phyloP scores from a whole-genome alignment of 345 rosid genomes.

The Salix exigua region DNA sequence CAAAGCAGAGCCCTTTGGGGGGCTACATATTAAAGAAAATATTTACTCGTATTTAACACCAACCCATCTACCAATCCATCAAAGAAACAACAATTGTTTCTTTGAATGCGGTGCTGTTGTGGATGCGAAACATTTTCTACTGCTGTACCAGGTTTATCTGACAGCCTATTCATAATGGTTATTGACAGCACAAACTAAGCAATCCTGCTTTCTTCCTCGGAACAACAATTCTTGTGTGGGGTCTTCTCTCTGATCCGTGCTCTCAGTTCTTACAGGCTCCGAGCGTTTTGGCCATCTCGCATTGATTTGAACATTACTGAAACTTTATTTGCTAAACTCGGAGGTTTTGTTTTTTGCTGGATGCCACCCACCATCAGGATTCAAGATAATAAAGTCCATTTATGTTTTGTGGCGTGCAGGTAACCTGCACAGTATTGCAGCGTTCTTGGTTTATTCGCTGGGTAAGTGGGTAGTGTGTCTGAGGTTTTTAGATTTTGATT shows the following conservation, averaged over 20 bases:
- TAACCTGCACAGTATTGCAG: no score
- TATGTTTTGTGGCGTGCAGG: no score
- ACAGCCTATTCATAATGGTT: no score
- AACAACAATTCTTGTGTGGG: slow-evolving; percentile 11
- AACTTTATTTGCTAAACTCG: neutral
- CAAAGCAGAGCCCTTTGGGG: neutral
- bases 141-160: no score
- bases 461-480: no score
- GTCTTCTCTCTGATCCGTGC: neutral
- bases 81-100: neutral
- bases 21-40: neutral
- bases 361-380: no score
- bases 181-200: neutral
- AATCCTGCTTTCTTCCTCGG: neutral
- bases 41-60: neutral
- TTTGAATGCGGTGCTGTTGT: neutral
- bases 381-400: no score
- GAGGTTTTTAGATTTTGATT: no score
- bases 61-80: neutral
- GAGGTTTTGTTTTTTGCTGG: no score
- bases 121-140: no score
- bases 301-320: neutral
- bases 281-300: neutral
- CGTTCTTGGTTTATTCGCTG: no score
- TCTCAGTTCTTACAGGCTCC: neutral